These are phyloP conservation scores for Boletus insuetus DNA, from an alignment of 768 basidiomycete genomes.

Conservation along the genomic window DNA sequence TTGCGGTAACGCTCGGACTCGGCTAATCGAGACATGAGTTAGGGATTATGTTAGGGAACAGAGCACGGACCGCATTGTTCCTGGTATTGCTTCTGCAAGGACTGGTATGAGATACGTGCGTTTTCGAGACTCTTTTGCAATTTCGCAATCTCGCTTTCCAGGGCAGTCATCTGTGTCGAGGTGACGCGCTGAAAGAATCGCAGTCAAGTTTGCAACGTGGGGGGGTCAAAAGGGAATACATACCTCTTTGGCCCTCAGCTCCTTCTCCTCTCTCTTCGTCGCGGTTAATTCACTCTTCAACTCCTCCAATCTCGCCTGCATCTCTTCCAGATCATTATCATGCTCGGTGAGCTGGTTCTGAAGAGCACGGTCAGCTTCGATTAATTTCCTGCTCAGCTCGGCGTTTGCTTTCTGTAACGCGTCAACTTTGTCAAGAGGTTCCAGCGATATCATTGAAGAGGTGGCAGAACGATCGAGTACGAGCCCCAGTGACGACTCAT, in stretches of 20 bases:
- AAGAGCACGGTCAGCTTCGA: slow-evolving; percentile 69
- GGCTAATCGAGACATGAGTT: slow-evolving; percentile 36
- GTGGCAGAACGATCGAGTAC: slow-evolving; percentile 58
- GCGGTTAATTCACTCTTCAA: slow-evolving; percentile 69
- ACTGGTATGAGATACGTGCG: slow-evolving; percentile 68
- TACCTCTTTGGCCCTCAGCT: slow-evolving; percentile 84
- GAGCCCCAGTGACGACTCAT: slow-evolving; percentile 50
- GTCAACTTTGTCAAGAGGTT: slow-evolving; percentile 69
- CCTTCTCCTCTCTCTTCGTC: slow-evolving; percentile 90
- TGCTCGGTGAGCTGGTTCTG: slow-evolving; percentile 70
- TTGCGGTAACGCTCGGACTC: slow-evolving; percentile 79
- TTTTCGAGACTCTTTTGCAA: slow-evolving; percentile 72
- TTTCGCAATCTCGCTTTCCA: slow-evolving; percentile 80
- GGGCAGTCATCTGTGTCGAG: slow-evolving; percentile 58
- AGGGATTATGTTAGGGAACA: not conserved
- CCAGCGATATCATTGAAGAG: slow-evolving; percentile 67
- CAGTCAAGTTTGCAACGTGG: slow-evolving; percentile 2
- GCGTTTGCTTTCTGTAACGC: slow-evolving; percentile 69
- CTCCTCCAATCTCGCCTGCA: slow-evolving; percentile 77
- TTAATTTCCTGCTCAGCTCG: slow-evolving; percentile 71
- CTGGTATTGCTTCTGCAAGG: slow-evolving; percentile 82
- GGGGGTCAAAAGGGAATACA: slow-evolving; percentile 11
- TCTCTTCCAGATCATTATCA: slow-evolving; percentile 79
- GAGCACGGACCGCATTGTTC: slow-evolving; percentile 76
- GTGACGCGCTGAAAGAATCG: slow-evolving; percentile 51